Percentiles rank a stretch among this genome's conserved stretches.
Evolutionary conservation across 2,329 filamentous ascomycete species (phyloP).

Genomic region (Colletotrichum sublineola): DNA sequence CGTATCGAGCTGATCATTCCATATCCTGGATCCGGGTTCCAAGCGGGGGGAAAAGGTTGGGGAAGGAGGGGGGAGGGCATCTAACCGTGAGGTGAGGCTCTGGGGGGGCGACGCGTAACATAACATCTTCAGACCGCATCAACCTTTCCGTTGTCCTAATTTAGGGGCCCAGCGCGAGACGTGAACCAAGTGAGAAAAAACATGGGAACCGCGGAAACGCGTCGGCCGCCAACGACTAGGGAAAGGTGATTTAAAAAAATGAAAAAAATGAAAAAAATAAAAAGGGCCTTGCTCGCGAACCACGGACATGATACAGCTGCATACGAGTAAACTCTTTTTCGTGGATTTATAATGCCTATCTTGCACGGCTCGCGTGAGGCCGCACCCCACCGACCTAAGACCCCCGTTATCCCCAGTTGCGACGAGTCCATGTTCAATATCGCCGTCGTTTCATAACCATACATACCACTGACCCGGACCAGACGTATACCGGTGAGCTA

Average conservation of each 20-base stretch:
- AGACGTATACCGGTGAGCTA: background rate
- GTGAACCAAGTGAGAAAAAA: slow-evolving; percentile 9
- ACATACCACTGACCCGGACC: background rate
- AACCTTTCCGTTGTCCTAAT: slow-evolving; percentile 13
- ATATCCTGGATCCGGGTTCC: slow-evolving; percentile 5
- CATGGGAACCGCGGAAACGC: slow-evolving; percentile 9
- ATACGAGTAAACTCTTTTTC: background rate
- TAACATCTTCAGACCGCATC: slow-evolving; percentile 21
- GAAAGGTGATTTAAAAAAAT: too few relatives aligned
- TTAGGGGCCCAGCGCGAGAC: slow-evolving; percentile 19
- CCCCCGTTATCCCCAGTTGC: background rate
- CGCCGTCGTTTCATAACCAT: background rate
- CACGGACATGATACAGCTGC: background rate
- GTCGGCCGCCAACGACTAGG: background rate
- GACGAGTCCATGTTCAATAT: background rate
- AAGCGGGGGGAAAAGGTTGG: background rate
- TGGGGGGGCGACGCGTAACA: slow-evolving; percentile 20
- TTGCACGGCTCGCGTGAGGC: slow-evolving; percentile 21
- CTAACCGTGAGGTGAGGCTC: slow-evolving; percentile 34
- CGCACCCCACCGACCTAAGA: slow-evolving; percentile 15
- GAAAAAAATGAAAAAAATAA: too few relatives aligned
- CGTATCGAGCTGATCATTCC: slow-evolving; percentile 10
- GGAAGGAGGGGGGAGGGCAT: background rate
- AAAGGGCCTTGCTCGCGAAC: background rate
- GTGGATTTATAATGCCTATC: background rate